Conservation (phyloP, 2,329 filamentous ascomycete species). For the Pleurostoma richardsiae region DNA sequence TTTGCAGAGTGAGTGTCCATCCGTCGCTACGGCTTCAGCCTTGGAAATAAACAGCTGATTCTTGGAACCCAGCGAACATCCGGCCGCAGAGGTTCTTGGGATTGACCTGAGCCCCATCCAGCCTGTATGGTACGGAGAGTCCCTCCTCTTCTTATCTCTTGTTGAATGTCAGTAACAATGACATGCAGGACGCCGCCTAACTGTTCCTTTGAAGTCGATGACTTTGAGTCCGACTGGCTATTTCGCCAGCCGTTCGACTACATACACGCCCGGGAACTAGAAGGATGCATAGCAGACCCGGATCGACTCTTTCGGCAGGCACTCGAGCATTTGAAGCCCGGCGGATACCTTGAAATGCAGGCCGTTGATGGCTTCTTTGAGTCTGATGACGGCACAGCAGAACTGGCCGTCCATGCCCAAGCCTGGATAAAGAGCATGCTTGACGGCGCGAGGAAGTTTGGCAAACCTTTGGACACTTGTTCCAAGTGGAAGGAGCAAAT, state of each 20-base stretch:
- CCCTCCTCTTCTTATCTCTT: background rate
- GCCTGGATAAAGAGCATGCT: background rate
- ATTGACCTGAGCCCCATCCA: slow-evolving; percentile 41
- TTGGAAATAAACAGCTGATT: background rate
- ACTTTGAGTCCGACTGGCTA: slow-evolving; percentile 52
- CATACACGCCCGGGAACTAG: slow-evolving; percentile 51
- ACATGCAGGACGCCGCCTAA: background rate
- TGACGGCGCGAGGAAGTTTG: slow-evolving; percentile 26
- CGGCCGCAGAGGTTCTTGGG: slow-evolving; percentile 32
- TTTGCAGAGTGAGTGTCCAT: background rate
- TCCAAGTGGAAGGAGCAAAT: background rate
- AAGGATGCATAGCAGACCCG: slow-evolving; percentile 37
- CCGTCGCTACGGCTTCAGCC: background rate
- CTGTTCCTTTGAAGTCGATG: slow-evolving; percentile 53
- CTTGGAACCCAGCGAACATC: slow-evolving; percentile 9
- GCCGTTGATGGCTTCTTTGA: background rate
- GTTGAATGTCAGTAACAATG: background rate
- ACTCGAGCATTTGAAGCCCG: background rate
- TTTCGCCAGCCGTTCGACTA: slow-evolving; percentile 53
- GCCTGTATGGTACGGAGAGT: slow-evolving; percentile 24
- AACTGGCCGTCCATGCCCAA: background rate
- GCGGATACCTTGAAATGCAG: background rate
- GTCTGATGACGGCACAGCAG: background rate
- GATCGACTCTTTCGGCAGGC: slow-evolving; percentile 28
- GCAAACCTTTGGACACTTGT: slow-evolving; percentile 25